phyloP scores from a whole-genome alignment of 2,329 filamentous ascomycete species.

The Clonostachys sp. region DNA sequence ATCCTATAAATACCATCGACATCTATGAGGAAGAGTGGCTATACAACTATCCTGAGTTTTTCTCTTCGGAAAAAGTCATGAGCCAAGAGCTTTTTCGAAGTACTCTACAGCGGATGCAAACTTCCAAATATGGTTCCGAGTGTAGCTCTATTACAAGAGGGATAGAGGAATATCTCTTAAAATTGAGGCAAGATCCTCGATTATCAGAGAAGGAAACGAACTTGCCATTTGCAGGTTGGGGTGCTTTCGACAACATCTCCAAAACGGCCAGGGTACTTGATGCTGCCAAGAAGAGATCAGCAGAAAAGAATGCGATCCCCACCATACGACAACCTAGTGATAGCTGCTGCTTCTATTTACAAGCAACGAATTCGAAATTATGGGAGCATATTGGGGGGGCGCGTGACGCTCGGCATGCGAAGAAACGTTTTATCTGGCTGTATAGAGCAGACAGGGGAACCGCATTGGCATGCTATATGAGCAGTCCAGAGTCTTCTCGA shows the following conservation, averaged over 20 bases:
- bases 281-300: background rate
- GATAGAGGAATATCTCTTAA: background rate
- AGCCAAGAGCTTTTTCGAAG: background rate
- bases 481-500: background rate
- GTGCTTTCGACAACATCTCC: background rate
- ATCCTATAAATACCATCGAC: background rate
- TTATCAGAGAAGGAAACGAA: background rate
- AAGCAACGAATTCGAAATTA: background rate
- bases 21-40: constrained; percentile 1
- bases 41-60: background rate
- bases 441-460: background rate
- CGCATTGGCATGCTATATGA: background rate
- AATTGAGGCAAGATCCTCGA: background rate
- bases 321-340: no score
- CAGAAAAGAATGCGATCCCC: background rate
- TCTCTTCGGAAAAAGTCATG: background rate
- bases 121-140: no score
- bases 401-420: background rate
- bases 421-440: constrained; percentile 1
- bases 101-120: no score
- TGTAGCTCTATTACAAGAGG: no score
- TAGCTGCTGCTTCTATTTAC: no score
- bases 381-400: background rate
- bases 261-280: background rate
- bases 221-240: background rate